These are phyloP conservation scores for Candida endomychidarum DNA, from an alignment of 805 yeast genomes.

Conservation along the genomic window DNA sequence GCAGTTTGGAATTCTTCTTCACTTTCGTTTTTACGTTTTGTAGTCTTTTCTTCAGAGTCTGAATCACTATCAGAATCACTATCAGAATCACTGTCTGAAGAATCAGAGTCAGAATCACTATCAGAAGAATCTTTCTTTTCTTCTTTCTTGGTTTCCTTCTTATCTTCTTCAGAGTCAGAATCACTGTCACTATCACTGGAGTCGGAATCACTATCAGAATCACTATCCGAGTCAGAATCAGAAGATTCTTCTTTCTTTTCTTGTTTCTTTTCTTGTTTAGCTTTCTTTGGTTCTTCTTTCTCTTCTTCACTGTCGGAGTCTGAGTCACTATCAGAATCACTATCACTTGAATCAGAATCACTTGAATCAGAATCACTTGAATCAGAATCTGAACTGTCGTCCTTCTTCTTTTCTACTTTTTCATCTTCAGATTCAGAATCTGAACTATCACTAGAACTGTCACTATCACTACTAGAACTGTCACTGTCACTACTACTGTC, in stretches of 20 bases:
- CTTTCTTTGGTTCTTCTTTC: constrained; percentile 17
- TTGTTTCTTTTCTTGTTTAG: constrained; percentile 18
- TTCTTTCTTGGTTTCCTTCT: constrained; percentile 34
- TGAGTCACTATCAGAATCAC: constrained; percentile 10
- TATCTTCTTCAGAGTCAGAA: constrained; percentile 26
- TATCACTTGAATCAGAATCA: constrained; percentile 28
- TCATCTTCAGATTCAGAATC: constrained; percentile 20
- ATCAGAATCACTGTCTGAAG: constrained; percentile 17
- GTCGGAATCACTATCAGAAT: constrained; percentile 26
- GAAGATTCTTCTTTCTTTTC: constrained; percentile 10
- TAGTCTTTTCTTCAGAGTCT: constrained; percentile 29
- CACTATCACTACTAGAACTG: constrained; percentile 10
- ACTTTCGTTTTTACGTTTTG: constrained; percentile 36
- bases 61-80: constrained; percentile 24
- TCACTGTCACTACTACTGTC: constrained; percentile 17
- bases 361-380: constrained; percentile 32
- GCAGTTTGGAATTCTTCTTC: constrained; percentile 41
- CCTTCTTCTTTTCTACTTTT: constrained; percentile 28
- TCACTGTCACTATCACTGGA: constrained; percentile 18
- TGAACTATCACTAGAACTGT: constrained; percentile 17
- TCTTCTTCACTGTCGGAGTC: constrained; percentile 20
- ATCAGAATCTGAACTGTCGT: constrained; percentile 19
- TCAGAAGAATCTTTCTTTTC: constrained; percentile 35
- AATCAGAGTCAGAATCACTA: constrained; percentile 26
- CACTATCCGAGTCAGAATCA: constrained; percentile 24